Base-by-base conservation (phyloP, 139 green algal genomes). In the Pleodorina starrii region DNA sequence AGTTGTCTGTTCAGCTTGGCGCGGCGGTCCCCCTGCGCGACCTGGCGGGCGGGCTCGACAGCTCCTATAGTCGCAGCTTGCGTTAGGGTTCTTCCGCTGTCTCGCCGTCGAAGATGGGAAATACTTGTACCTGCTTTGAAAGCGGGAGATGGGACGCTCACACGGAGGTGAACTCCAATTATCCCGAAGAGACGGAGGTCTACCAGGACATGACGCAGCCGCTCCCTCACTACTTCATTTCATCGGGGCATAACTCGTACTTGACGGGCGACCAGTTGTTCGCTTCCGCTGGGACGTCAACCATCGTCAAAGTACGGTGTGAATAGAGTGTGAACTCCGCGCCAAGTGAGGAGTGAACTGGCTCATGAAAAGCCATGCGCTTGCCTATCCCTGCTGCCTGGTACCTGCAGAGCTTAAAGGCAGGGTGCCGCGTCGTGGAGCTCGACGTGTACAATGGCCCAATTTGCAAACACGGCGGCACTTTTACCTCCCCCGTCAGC, bases 381-480 rank as follows among this genome's bases (percentile, higher is more conserved):
- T n/a, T n/a, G n/a, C n/a, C n/a, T n/a, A 66, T 66, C 25, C 54
- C 3, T 66, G 54, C 3, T 66, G 54, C 54, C 5, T 66, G n/a
- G n/a, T 66, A 32, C 63, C 29, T 76, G 68, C 68, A 88, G 69
- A 81, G 84, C 71, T 43, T 89, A 19, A 2, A 57, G 16, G 25
- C 2, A 3, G 68, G 75, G 19, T 93, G 91, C 77, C 90, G 90
- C 9, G 87, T 92, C 1, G 75, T 93, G 17, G 88, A 93, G 88
- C 88, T 93, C 35, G 91, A 93, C 27, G 44, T 72, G 3, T 93
- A 93, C 91, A 89, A 93, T 44, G 43, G 78, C 1, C 91, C 91
- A 1, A 42, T 88, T 1, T 91, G 88, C 68, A 92, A 91, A 74
- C 91, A 93, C 46, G 91, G 91, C 16, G 88, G 88, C 36, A 93